Evolutionary conservation across 1,284 basidiomycete species (phyloP).

Genomic region (Papiliotrema flavescens): DNA sequence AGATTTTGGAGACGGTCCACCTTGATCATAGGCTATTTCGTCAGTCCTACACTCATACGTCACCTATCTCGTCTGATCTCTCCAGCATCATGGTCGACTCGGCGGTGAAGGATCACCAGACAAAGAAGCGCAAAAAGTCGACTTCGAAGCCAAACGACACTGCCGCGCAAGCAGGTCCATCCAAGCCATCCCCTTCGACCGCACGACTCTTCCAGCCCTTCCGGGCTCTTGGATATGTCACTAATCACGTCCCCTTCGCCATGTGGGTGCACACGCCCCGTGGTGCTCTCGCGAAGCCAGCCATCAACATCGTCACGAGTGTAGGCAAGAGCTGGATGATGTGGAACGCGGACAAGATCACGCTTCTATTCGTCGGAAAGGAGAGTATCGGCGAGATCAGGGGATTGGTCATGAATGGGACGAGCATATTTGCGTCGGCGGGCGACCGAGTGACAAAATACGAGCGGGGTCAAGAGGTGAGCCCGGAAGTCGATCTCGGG

Average conservation of each 20-base stretch:
- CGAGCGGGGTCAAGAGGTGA: slow-evolving; percentile 78
- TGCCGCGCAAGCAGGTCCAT: slow-evolving; percentile 16
- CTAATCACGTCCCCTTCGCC: slow-evolving; percentile 86
- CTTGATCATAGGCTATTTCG: too few species aligned
- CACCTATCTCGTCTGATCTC: background rate
- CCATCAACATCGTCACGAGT: slow-evolving; percentile 79
- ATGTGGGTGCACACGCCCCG: slow-evolving; percentile 83
- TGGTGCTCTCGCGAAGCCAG: slow-evolving; percentile 76
- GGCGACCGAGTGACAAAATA: slow-evolving; percentile 74
- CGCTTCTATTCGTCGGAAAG: slow-evolving; percentile 86
- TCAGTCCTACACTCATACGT: background rate
- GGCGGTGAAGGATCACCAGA: background rate
- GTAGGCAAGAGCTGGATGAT: slow-evolving; percentile 89
- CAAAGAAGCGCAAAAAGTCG: background rate
- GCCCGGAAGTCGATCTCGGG: slow-evolving; percentile 28
- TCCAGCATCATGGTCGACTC: background rate
- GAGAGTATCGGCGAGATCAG: slow-evolving; percentile 71
- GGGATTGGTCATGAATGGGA: slow-evolving; percentile 75
- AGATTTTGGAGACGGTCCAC: background rate
- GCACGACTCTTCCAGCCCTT: slow-evolving; percentile 82
- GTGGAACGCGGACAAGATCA: slow-evolving; percentile 95
- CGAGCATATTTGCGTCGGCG: slow-evolving; percentile 77
- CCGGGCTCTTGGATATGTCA: slow-evolving; percentile 86
- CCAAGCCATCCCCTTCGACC: slow-evolving; percentile 3
- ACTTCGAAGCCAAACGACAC: background rate